Conservation (phyloP, 495 filamentous ascomycete species). For the Lasiosphaeria miniovina region DNA sequence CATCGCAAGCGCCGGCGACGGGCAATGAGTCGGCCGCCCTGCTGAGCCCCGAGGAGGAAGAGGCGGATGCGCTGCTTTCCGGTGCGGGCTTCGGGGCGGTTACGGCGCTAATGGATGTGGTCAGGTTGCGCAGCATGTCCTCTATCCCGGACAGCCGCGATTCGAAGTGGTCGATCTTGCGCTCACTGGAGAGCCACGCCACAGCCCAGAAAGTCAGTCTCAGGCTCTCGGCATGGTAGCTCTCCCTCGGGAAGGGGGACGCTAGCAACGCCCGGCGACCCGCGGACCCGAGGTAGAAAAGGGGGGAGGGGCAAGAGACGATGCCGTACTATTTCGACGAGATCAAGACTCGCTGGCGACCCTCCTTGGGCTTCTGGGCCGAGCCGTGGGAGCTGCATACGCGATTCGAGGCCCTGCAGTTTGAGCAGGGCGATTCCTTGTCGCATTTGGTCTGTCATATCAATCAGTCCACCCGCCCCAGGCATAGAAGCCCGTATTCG, state of each 20-base stretch:
- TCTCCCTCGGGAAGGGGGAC: neutral
- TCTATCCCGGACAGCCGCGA: constrained; percentile 60
- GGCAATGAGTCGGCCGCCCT: neutral
- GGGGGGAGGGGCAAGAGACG: neutral
- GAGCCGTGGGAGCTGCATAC: constrained; percentile 57
- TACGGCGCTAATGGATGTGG: constrained; percentile 22
- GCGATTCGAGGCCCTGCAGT: constrained; percentile 58
- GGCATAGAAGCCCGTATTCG: too few species aligned
- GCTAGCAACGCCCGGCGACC: too few species aligned
- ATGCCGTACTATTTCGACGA: constrained; percentile 63
- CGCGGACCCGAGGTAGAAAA: neutral
- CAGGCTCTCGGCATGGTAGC: neutral
- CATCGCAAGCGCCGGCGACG: neutral
- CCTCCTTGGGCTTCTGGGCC: constrained; percentile 56
- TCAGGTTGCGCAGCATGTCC: constrained; percentile 44
- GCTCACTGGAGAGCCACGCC: constrained; percentile 46
- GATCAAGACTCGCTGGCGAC: constrained; percentile 61
- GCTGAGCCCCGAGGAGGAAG: neutral
- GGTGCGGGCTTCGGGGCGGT: neutral
- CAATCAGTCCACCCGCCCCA: too few species aligned
- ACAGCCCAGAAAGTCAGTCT: neutral
- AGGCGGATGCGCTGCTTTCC: constrained; percentile 6
- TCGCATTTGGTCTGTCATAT: constrained; percentile 60
- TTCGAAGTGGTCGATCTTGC: constrained; percentile 66
- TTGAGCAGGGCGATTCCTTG: constrained; percentile 63